phyloP scores from a whole-genome alignment of 2,329 filamentous ascomycete genomes.

The Talaromyces sp. region DNA sequence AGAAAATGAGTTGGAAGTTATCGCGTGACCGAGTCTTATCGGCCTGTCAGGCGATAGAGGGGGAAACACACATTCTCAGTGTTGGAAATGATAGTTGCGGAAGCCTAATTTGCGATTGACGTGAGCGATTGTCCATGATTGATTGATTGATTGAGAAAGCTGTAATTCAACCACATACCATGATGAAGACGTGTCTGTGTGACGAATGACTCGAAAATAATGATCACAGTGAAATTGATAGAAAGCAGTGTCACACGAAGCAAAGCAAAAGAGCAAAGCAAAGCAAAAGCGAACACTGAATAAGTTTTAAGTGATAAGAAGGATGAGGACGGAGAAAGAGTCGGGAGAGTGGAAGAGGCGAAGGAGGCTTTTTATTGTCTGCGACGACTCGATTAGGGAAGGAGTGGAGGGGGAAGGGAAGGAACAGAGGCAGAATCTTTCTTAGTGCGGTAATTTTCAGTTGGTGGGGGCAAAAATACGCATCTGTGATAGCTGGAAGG shows the following conservation, averaged over 20 bases:
- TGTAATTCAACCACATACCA: constrained; percentile 7
- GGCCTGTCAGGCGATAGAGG: neutral
- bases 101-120: constrained; percentile 21
- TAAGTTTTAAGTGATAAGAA: constrained; percentile 4
- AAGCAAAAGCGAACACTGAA: constrained; percentile 1
- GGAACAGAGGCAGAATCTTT: constrained; percentile 1
- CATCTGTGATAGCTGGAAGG: neutral
- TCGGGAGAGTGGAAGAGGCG: constrained; percentile 6
- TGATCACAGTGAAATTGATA: neutral
- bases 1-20: constrained; percentile 18
- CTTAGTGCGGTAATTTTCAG: too few species aligned
- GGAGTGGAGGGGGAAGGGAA: constrained; percentile 6
- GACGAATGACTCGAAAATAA: neutral
- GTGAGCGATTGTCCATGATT: neutral
- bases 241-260: constrained; percentile 7
- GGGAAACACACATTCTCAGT: constrained; percentile 36
- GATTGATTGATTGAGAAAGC: neutral
- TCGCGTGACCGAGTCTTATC: neutral
- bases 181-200: constrained; percentile 12
- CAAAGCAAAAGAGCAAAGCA: constrained; percentile 7
- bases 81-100: constrained; percentile 30
- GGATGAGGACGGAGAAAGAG: constrained; percentile 8
- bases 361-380: constrained; percentile 13
- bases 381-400: neutral
- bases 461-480: neutral